Conservation (phyloP, 345 rosid species). For the Boechera retrofracta region DNA sequence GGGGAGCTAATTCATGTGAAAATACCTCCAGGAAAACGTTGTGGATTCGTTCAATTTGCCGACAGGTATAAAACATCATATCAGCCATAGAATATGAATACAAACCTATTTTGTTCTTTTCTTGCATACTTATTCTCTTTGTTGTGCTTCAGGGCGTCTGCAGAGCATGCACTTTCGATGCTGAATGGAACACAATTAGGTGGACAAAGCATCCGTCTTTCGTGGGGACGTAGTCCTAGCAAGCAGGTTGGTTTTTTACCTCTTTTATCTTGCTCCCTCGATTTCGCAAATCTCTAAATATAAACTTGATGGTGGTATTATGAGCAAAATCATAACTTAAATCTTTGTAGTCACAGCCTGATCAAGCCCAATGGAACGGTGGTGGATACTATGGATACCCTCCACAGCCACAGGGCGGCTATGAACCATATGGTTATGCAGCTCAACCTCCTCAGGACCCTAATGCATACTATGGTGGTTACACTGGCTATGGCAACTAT, state of each 20-base stretch:
- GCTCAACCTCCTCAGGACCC: slow-evolving; percentile 70
- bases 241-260: slow-evolving; percentile 67
- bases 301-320: neutral
- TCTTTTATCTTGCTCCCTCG: neutral
- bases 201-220: slow-evolving; percentile 87
- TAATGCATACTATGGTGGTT: slow-evolving; percentile 84
- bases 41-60: slow-evolving; percentile 97
- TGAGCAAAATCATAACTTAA: neutral
- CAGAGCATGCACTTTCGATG: slow-evolving; percentile 76
- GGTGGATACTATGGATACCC: slow-evolving; percentile 60
- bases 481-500: slow-evolving; percentile 80
- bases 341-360: slow-evolving; percentile 58
- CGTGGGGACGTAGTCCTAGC: slow-evolving; percentile 97
- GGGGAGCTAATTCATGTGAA: slow-evolving; percentile 94
- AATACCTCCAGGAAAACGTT: slow-evolving; percentile 94
- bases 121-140: neutral
- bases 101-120: neutral
- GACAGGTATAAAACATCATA: slow-evolving; percentile 55
- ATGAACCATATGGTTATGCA: slow-evolving; percentile 82
- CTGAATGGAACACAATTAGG: slow-evolving; percentile 86
- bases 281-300: neutral
- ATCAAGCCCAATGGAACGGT: slow-evolving; percentile 74
- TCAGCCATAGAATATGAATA: neutral
- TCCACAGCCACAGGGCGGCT: slow-evolving; percentile 72
- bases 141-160: slow-evolving; percentile 57